phyloP scores from a whole-genome alignment of 768 basidiomycete genomes.

The Vishniacozyma victoriae region DNA sequence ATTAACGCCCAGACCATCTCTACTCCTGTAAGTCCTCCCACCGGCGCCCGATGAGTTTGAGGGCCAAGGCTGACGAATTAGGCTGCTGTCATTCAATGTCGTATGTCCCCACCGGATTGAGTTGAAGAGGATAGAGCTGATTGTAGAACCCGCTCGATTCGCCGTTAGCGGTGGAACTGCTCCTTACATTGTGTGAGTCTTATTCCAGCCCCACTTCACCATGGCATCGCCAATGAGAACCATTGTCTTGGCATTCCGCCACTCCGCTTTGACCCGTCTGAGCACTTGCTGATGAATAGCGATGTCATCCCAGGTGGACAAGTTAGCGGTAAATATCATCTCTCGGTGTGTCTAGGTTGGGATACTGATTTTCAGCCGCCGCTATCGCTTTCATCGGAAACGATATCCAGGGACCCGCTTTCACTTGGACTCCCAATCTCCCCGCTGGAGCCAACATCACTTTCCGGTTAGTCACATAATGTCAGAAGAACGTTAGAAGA shows the following conservation, averaged over 20 bases:
- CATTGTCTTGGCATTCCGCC: not conserved
- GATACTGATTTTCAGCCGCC: slow-evolving; percentile 28
- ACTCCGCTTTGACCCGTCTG: not conserved
- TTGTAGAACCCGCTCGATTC: slow-evolving; percentile 28
- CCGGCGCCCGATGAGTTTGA: not conserved
- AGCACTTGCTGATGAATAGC: slow-evolving; percentile 14
- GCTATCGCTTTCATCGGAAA: slow-evolving; percentile 23
- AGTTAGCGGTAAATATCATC: too few relatives aligned
- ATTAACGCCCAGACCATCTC: slow-evolving; percentile 39
- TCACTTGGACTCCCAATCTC: slow-evolving; percentile 43
- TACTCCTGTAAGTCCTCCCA: slow-evolving; percentile 39
- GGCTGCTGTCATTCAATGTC: slow-evolving; percentile 38
- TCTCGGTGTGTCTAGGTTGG: too few relatives aligned
- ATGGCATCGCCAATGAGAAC: not conserved
- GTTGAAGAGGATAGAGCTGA: not conserved
- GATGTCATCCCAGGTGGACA: slow-evolving; percentile 49
- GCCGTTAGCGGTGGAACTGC: slow-evolving; percentile 33
- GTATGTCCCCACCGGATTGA: slow-evolving; percentile 14
- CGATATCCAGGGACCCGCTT: slow-evolving; percentile 13
- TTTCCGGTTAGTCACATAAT: slow-evolving; percentile 49
- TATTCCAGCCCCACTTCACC: not conserved
- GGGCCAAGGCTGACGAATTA: slow-evolving; percentile 16
- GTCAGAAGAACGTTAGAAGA: too few relatives aligned
- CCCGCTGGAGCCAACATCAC: slow-evolving; percentile 53
- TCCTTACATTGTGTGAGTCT: slow-evolving; percentile 43